Conservation (phyloP, 345 rosid species). For the Murraya koenigii region DNA sequence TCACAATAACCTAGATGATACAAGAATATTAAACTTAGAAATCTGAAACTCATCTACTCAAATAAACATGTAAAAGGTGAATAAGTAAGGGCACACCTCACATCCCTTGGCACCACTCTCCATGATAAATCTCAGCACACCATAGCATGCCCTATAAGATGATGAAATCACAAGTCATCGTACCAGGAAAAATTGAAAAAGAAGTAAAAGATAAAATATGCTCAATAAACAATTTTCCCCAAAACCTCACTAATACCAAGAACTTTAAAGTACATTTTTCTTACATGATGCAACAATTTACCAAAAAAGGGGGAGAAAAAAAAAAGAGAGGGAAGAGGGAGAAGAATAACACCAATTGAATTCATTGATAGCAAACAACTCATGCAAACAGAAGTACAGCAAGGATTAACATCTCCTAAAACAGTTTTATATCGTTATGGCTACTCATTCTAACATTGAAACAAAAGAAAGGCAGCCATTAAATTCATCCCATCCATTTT, state of each 20-base stretch:
- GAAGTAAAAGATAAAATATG: background rate
- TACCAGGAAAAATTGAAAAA: background rate
- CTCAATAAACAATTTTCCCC: background rate
- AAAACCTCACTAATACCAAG: background rate
- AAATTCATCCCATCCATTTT: no score
- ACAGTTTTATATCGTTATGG: no score
- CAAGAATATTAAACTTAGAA: background rate
- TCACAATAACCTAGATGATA: slow-evolving; percentile 52
- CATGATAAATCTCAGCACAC: slow-evolving; percentile 77
- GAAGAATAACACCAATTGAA: no score
- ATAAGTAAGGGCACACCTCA: slow-evolving; percentile 37
- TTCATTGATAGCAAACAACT: no score
- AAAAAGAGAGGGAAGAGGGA: no score
- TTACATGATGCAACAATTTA: no score
- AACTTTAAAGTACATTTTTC: no score
- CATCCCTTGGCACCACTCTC: slow-evolving; percentile 89
- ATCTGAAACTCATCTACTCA: background rate
- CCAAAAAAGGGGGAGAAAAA: no score
- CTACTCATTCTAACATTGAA: no score
- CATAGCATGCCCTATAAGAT: slow-evolving; percentile 70
- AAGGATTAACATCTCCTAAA: no score
- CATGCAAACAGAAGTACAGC: no score
- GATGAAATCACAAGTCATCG: background rate
- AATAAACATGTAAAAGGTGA: background rate
- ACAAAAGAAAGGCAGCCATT: no score